Percentiles rank a stretch among this genome's conserved stretches.
phyloP scores from a whole-genome alignment of 2,329 filamentous ascomycete species.

The Exserohilum rostratum region DNA sequence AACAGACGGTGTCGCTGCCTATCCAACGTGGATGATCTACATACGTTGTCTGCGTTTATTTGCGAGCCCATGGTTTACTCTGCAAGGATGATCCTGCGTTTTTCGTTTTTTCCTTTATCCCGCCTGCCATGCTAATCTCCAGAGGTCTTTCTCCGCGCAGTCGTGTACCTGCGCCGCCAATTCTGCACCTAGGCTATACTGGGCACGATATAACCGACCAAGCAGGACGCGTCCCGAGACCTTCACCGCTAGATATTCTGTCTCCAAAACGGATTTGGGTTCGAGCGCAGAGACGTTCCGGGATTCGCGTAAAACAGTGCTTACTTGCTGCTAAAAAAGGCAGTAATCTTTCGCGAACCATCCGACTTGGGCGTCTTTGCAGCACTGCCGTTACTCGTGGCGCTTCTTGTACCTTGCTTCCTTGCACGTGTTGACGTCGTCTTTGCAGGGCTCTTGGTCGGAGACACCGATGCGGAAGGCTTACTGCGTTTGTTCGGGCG shows the following conservation, averaged over 20 bases:
- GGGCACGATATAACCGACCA: conserved; percentile 14
- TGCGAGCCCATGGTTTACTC: conserved; percentile 2
- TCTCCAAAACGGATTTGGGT: background rate
- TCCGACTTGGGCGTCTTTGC: conserved; percentile 53
- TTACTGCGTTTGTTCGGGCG: conserved; percentile 50
- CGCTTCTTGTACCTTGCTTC: conserved; percentile 58
- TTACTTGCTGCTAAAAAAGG: conserved; percentile 61
- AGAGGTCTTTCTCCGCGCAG: background rate
- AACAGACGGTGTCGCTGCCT: conserved; percentile 1
- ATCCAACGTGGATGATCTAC: conserved; percentile 8
- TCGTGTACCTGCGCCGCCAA: background rate
- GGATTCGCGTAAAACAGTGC: background rate
- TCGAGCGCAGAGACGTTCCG: conserved; percentile 9
- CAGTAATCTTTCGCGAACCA: conserved; percentile 64
- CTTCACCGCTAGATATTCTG: conserved; percentile 18
- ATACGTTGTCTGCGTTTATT: background rate
- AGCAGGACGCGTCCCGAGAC: no score
- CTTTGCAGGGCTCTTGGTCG: conserved; percentile 36
- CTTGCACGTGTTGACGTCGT: conserved; percentile 32
- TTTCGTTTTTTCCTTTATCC: background rate
- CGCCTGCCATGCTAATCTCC: background rate
- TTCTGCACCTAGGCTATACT: conserved; percentile 1
- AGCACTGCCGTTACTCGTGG: conserved; percentile 61
- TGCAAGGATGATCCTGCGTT: no score
- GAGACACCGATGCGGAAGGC: conserved; percentile 18